phyloP scores from a whole-genome alignment of 495 filamentous ascomycete species.

The Parachaetomium inaequale region DNA sequence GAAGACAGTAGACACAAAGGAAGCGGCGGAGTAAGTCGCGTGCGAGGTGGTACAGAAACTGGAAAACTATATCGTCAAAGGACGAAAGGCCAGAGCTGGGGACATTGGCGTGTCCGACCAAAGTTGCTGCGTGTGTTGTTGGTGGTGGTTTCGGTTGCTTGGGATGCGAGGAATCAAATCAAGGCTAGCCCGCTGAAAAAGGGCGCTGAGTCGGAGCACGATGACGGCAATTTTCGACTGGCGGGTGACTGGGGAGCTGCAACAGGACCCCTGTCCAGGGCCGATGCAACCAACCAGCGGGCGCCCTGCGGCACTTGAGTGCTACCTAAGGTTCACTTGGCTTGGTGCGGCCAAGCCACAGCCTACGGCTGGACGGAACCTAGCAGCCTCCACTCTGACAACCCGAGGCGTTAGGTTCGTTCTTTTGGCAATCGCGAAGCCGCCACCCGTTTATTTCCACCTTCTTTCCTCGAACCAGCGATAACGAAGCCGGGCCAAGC shows the following conservation, averaged over 20 bases:
- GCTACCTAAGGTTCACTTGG: no score
- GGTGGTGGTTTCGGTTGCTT: neutral
- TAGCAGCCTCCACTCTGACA: constrained; percentile 9
- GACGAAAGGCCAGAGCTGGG: constrained; percentile 22
- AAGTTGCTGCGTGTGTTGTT: neutral
- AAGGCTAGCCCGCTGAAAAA: constrained; percentile 11
- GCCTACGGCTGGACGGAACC: constrained; percentile 25
- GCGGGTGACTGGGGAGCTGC: constrained; percentile 3
- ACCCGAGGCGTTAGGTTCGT: neutral
- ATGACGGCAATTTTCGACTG: constrained; percentile 26
- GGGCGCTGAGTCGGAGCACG: constrained; percentile 16
- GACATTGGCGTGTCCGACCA: constrained; percentile 21
- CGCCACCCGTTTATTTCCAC: neutral
- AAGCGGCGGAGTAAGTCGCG: constrained; percentile 55
- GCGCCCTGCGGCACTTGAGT: constrained; percentile 12
- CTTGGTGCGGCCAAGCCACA: constrained; percentile 19
- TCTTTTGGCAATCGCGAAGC: neutral
- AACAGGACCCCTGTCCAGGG: constrained; percentile 11
- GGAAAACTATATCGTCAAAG: constrained; percentile 11
- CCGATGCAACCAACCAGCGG: constrained; percentile 19
- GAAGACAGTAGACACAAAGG: constrained; percentile 30
- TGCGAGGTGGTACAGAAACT: neutral
- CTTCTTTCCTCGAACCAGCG: neutral
- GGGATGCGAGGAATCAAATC: neutral
- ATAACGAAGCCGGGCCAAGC: constrained; percentile 9